phyloP scores from a whole-genome alignment of 768 basidiomycete genomes.

The Pleurotus ostreatus region DNA sequence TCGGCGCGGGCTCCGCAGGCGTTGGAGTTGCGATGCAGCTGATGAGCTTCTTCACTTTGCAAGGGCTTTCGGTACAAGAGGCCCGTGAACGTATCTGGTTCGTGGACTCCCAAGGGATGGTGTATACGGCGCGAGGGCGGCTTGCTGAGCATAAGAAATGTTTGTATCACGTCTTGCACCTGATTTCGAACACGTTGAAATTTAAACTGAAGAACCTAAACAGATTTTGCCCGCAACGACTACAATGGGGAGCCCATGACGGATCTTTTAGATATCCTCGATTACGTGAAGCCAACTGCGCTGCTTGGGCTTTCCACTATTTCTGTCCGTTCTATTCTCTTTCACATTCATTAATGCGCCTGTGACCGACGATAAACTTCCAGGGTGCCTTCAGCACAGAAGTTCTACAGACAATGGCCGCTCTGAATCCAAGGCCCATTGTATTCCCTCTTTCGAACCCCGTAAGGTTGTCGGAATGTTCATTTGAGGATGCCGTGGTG shows the following conservation, averaged over 20 bases:
- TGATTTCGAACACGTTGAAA: conserved; percentile 1
- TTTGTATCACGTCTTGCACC: conserved; percentile 23
- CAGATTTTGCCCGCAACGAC: conserved; percentile 81
- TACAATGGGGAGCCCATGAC: conserved; percentile 74
- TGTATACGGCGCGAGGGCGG: conserved; percentile 69
- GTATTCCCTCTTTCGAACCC: conserved; percentile 94
- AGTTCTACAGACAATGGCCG: conserved; percentile 74
- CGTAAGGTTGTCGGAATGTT: conserved; percentile 74
- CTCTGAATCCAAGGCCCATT: conserved; percentile 78
- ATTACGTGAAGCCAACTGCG: conserved; percentile 82
- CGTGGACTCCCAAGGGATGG: conserved; percentile 83
- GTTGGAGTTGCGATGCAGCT: conserved; percentile 90
- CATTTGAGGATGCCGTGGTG: conserved; percentile 69
- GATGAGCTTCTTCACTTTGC: conserved; percentile 82
- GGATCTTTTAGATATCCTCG: conserved; percentile 71
- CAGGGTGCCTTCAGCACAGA: conserved; percentile 71
- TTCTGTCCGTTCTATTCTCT: conserved; percentile 33
- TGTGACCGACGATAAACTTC: neutral
- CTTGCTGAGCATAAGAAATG: conserved; percentile 85
- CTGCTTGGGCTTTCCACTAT: conserved; percentile 89
- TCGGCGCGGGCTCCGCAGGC: conserved; percentile 89
- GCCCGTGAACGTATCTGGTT: conserved; percentile 77
- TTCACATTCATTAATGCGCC: neutral
- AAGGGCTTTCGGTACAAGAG: conserved; percentile 73
- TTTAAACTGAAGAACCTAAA: neutral